A percentile compares a stretch with the other conserved stretches of the same genome.
phyloP scores from a whole-genome alignment of 768 basidiomycete species.

The Tricholoma terreum region DNA sequence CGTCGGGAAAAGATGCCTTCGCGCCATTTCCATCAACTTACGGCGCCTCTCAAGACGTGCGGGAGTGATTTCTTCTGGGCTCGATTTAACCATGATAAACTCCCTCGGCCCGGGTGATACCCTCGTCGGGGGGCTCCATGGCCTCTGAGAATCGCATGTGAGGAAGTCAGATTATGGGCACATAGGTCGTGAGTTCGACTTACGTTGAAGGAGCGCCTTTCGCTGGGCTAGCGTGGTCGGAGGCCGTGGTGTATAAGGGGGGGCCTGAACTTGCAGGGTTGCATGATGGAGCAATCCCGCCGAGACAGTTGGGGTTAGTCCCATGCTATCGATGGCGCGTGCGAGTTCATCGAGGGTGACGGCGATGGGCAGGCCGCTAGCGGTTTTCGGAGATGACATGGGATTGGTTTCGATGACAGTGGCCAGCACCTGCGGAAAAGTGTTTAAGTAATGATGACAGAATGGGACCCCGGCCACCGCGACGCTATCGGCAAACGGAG shows the following conservation, averaged over 20 bases:
- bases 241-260: background rate
- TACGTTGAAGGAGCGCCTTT: background rate
- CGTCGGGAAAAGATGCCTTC: background rate
- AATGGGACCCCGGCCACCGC: background rate
- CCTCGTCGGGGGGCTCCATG: background rate
- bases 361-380: background rate
- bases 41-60: background rate
- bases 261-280: background rate
- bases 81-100: background rate
- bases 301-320: background rate
- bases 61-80: background rate
- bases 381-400: background rate
- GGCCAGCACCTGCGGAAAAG: too few relatives aligned
- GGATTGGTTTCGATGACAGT: background rate
- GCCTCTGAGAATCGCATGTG: background rate
- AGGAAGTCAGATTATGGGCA: background rate
- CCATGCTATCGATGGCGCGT: background rate
- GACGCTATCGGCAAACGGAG: background rate
- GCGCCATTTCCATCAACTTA: background rate
- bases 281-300: background rate
- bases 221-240: background rate
- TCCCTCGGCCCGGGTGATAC: background rate
- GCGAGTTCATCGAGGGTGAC: background rate
- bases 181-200: background rate
- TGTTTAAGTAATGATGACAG: too few relatives aligned